Base-by-base conservation (phyloP, 768 basidiomycete genomes). In the Pleurotus ostreatus region DNA sequence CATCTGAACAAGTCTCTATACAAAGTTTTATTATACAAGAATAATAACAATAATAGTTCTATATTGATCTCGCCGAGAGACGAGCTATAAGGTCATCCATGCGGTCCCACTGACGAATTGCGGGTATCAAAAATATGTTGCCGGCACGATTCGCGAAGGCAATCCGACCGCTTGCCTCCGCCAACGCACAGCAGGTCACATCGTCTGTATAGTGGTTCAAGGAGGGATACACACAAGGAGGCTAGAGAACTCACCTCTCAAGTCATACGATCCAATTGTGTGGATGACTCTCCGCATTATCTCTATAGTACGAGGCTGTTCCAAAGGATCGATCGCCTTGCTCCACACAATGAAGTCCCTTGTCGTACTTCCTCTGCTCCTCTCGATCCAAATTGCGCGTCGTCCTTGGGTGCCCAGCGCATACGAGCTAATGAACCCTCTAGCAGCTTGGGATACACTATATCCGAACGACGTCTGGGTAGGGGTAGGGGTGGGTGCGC, bases 331-430 rank as follows among this genome's bases (percentile, higher is more conserved):
- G 20, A 46, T n/a, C 38, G 47, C 58, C 37, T 56, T 57, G 18
- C 34, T 39, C 75, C 81, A 82, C 1, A 78, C 75, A 30, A 78
- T 69, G 1, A 83, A 71, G 40, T 78, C 72, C 34, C 79, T 63
- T n/a, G 65, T 51, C 13, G 74, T 74, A 49, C 69, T 76, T 12
- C 72, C 68, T 26, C 76, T 65, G 61, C 70, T 71, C 15, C 82
- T 72, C 65, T 83, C 80, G 4, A 84, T 67, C 83, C 84, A 85
- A 4, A 82, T 67, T 3, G 80, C 83, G 2, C 83, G 74, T 49
- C 70, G 75, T 0, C 78, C 81, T 57, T 78, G 73, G 0, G 72
- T 66, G 5, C 83, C 82, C 2, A 84, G 61, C 1, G 69, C 65
- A 59, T 76, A 76, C 1, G 83, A 62, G 44, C 78, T 80, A 30